These are phyloP conservation scores for Aspergillus udagawae DNA, from an alignment of 2,329 filamentous ascomycete species.

Conservation along the genomic window DNA sequence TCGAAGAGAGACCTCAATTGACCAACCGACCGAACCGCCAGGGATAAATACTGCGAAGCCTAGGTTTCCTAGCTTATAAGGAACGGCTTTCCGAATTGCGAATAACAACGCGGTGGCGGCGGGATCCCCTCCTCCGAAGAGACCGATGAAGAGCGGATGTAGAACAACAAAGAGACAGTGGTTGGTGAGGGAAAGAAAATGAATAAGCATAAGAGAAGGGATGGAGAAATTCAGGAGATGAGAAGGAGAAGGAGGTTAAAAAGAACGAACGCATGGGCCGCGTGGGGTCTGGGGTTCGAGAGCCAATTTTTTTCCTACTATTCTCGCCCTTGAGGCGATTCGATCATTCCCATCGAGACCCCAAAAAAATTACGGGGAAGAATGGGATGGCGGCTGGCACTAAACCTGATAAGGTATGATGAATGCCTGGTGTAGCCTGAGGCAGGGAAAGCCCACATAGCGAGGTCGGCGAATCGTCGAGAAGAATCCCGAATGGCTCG, in stretches of 20 bases:
- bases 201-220: neutral
- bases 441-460: neutral
- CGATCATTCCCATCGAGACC: neutral
- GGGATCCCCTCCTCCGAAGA: neutral
- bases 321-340: neutral
- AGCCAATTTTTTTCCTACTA: neutral
- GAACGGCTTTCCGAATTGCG: neutral
- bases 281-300: neutral
- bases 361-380: neutral
- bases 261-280: neutral
- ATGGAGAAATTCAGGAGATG: neutral
- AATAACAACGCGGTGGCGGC: neutral
- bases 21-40: neutral
- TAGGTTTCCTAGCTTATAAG: neutral
- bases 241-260: neutral
- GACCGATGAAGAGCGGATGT: neutral
- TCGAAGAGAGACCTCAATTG: neutral
- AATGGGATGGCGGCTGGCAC: neutral
- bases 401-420: neutral
- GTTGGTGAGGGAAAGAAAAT: neutral
- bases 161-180: neutral
- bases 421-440: neutral
- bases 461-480: neutral
- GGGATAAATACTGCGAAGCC: neutral
- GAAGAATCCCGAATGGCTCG: slow-evolving; percentile 4